These are phyloP conservation scores for Didymella sp. DNA, from an alignment of 2,329 filamentous ascomycete species.

Conservation along the genomic window DNA sequence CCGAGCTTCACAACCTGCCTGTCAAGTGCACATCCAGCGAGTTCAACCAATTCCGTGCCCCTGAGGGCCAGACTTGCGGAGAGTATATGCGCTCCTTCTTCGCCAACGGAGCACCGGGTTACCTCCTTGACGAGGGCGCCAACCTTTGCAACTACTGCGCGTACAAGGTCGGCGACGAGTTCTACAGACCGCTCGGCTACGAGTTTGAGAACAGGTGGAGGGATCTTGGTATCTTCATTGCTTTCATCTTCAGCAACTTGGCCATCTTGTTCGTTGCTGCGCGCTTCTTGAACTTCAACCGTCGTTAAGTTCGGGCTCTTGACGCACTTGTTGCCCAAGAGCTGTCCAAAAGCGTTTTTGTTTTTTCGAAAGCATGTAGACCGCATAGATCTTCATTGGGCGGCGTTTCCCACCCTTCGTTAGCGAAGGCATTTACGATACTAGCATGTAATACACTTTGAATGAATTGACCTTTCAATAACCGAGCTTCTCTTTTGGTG, in stretches of 20 bases:
- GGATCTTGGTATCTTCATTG: constrained; percentile 78
- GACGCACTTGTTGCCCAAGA: not conserved
- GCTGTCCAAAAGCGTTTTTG: constrained; percentile 11
- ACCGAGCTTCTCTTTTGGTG: not conserved
- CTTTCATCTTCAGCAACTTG: constrained; percentile 80
- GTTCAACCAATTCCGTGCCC: constrained; percentile 72
- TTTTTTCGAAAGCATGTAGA: constrained; percentile 13
- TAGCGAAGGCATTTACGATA: not conserved
- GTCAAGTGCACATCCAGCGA: constrained; percentile 69
- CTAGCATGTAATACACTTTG: constrained; percentile 5
- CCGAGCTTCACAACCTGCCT: constrained; percentile 70
- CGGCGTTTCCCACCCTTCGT: constrained; percentile 13
- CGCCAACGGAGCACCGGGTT: constrained; percentile 70
- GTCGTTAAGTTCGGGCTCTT: constrained; percentile 28
- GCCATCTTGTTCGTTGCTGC: constrained; percentile 67
- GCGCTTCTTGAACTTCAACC: constrained; percentile 58
- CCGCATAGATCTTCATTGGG: constrained; percentile 22
- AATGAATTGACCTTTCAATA: not conserved
- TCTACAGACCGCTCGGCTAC: constrained; percentile 72
- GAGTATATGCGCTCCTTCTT: constrained; percentile 80
- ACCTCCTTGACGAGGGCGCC: constrained; percentile 71
- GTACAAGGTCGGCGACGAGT: constrained; percentile 80
- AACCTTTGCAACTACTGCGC: constrained; percentile 80
- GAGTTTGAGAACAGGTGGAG: constrained; percentile 76
- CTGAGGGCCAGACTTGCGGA: constrained; percentile 70